Conservation (phyloP, 768 basidiomycete species). For the Tephrocybe sp. region DNA sequence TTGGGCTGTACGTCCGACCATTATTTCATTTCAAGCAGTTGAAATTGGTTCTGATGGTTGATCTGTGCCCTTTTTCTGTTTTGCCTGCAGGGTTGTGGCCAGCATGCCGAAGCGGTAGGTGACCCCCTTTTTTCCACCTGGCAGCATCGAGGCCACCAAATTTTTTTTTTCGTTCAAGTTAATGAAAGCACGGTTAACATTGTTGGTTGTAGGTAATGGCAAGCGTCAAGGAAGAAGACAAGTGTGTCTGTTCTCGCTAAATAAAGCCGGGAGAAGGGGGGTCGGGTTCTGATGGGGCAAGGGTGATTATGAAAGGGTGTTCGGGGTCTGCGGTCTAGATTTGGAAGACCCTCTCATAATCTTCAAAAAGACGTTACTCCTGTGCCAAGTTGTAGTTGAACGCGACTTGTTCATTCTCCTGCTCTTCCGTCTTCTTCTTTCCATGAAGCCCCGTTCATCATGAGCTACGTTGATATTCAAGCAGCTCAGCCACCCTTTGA, state of each 20-base stretch:
- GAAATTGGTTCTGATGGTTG: slow-evolving; percentile 4
- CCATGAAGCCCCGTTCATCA: slow-evolving; percentile 23
- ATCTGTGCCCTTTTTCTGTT: slow-evolving; percentile 14
- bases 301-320: slow-evolving; percentile 18
- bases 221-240: slow-evolving; percentile 44
- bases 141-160: no score
- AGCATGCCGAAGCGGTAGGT: slow-evolving; percentile 62
- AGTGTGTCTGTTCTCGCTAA: slow-evolving; percentile 37
- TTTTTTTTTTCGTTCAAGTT: slow-evolving; percentile 1
- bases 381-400: slow-evolving; percentile 1
- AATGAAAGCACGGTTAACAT: neutral
- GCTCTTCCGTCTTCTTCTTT: slow-evolving; percentile 17
- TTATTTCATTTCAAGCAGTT: neutral
- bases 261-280: slow-evolving; percentile 3
- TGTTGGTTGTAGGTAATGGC: slow-evolving; percentile 40
- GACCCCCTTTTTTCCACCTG: no score
- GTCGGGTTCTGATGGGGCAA: slow-evolving; percentile 15
- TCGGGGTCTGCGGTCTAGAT: slow-evolving; percentile 25
- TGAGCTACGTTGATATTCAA: slow-evolving; percentile 23
- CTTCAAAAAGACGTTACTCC: slow-evolving; percentile 26
- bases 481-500: slow-evolving; percentile 29
- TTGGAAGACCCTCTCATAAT: slow-evolving; percentile 29
- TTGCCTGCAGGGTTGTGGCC: slow-evolving; percentile 60
- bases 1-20: slow-evolving; percentile 53
- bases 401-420: slow-evolving; percentile 10